Conservation (phyloP, 148 eudicot genomes). For the Nepenthes mirabilis region DNA sequence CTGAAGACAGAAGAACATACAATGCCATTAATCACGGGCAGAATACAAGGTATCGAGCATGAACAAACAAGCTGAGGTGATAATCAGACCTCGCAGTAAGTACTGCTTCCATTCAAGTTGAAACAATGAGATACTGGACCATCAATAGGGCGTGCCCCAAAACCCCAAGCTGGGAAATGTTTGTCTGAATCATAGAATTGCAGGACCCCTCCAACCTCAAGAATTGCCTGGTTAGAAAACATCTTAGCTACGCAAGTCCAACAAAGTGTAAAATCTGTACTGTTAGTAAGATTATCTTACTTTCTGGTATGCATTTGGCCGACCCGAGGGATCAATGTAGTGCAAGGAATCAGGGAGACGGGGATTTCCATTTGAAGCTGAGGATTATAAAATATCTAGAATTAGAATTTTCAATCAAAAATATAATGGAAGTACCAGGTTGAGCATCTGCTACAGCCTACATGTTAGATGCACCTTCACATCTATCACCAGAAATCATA, state of each 20-base stretch:
- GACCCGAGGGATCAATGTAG: slow-evolving; percentile 94
- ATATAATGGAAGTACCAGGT: not conserved
- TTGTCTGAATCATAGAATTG: slow-evolving; percentile 94
- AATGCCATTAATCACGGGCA: not conserved
- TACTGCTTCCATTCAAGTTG: slow-evolving; percentile 94
- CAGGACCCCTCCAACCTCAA: slow-evolving; percentile 82
- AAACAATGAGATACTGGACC: slow-evolving; percentile 98
- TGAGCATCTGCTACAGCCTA: not conserved
- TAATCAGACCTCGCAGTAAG: slow-evolving; percentile 64
- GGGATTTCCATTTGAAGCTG: slow-evolving; percentile 99
- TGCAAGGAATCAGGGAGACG: slow-evolving; percentile 97
- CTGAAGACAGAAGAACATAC: not conserved
- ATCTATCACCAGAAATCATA: too few species aligned
- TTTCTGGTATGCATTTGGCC: slow-evolving; percentile 97
- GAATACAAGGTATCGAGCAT: not conserved
- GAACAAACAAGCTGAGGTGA: slow-evolving; percentile 1
- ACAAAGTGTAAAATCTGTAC: not conserved
- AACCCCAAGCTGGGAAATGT: slow-evolving; percentile 96
- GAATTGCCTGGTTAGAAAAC: slow-evolving; percentile 51
- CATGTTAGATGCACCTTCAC: too few species aligned
- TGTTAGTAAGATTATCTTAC: slow-evolving; percentile 22
- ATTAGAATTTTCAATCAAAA: not conserved
- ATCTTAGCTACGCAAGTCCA: slow-evolving; percentile 1
- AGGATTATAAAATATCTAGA: slow-evolving; percentile 9
- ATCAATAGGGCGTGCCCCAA: slow-evolving; percentile 98